Conservation (phyloP, 345 rosid genomes). For the Eutrema heterophyllum region DNA sequence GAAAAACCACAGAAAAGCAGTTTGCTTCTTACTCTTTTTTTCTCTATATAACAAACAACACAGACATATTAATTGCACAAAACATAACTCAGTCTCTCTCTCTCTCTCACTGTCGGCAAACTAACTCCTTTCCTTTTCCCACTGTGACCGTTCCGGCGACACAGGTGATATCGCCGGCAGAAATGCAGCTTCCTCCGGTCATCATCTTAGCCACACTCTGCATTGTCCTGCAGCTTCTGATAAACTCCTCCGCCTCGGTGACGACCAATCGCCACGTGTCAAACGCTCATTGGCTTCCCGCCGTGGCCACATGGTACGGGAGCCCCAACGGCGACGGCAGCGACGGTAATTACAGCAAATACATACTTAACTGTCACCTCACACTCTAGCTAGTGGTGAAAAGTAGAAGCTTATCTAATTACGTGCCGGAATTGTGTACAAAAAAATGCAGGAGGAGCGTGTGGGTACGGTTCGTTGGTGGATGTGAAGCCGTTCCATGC, state of each 20-base stretch:
- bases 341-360: constrained; percentile 44
- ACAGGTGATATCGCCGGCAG: constrained; percentile 28
- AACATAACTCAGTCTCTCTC: constrained; percentile 25
- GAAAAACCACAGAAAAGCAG: constrained; percentile 24
- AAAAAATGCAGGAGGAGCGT: constrained; percentile 70
- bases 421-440: neutral
- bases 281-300: constrained; percentile 65
- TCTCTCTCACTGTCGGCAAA: constrained; percentile 30
- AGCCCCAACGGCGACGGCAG: constrained; percentile 93
- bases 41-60: constrained; percentile 23
- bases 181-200: constrained; percentile 24
- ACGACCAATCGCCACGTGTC: constrained; percentile 19
- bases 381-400: neutral
- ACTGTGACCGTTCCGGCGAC: neutral
- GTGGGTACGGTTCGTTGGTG: constrained; percentile 90
- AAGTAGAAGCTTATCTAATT: neutral
- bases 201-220: constrained; percentile 3
- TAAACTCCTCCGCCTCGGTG: neutral
- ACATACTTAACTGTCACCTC: neutral
- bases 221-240: constrained; percentile 21
- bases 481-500: constrained; percentile 89
- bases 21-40: neutral
- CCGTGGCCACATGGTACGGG: constrained; percentile 99
- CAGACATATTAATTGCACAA: constrained; percentile 14
- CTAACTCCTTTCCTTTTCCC: neutral